A percentile compares a stretch with the other conserved stretches of the same genome.
Conservation (phyloP, 2,329 filamentous ascomycete species). For the Coniella lustricola region DNA sequence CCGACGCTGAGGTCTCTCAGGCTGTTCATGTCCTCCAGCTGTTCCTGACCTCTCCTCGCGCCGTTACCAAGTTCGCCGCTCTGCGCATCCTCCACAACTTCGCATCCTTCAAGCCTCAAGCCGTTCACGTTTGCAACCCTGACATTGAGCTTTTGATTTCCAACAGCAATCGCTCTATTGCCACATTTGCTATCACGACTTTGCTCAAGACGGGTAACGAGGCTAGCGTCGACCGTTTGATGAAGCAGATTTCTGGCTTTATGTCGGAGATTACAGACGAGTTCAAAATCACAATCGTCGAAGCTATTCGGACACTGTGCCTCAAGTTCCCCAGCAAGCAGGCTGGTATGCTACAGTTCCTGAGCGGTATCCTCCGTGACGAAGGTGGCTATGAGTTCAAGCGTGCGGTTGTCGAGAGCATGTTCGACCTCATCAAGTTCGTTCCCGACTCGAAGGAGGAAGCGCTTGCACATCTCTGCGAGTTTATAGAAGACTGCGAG, state of each 20-base stretch:
- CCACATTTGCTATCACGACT: slow-evolving; percentile 96
- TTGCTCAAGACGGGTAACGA: slow-evolving; percentile 98
- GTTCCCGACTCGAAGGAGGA: slow-evolving; percentile 79
- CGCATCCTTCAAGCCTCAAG: slow-evolving; percentile 90
- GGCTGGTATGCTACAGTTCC: slow-evolving; percentile 93
- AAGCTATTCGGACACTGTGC: slow-evolving; percentile 92
- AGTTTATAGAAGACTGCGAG: slow-evolving; percentile 99
- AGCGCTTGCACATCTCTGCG: slow-evolving; percentile 89
- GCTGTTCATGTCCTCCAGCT: slow-evolving; percentile 93
- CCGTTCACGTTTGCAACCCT: slow-evolving; percentile 88
- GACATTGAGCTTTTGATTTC: slow-evolving; percentile 96
- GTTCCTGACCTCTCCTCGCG: slow-evolving; percentile 90
- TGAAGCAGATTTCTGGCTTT: slow-evolving; percentile 97
- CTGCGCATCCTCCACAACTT: slow-evolving; percentile 95
- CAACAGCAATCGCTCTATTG: slow-evolving; percentile 94
- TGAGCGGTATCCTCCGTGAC: slow-evolving; percentile 92
- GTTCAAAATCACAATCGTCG: slow-evolving; percentile 99
- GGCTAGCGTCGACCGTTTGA: slow-evolving; percentile 88
- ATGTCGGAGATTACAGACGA: slow-evolving; percentile 99
- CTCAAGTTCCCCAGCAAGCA: slow-evolving; percentile 98
- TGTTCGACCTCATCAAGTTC: slow-evolving; percentile 99
- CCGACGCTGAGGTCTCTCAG: slow-evolving; percentile 83
- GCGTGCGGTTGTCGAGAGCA: slow-evolving; percentile 93
- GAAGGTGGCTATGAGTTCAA: slow-evolving; percentile 99
- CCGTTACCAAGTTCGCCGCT: slow-evolving; percentile 95